Percentiles rank a stretch among this genome's conserved stretches.
Evolutionary conservation across 768 basidiomycete genomes (phyloP).

Genomic region (Russula vinacea): DNA sequence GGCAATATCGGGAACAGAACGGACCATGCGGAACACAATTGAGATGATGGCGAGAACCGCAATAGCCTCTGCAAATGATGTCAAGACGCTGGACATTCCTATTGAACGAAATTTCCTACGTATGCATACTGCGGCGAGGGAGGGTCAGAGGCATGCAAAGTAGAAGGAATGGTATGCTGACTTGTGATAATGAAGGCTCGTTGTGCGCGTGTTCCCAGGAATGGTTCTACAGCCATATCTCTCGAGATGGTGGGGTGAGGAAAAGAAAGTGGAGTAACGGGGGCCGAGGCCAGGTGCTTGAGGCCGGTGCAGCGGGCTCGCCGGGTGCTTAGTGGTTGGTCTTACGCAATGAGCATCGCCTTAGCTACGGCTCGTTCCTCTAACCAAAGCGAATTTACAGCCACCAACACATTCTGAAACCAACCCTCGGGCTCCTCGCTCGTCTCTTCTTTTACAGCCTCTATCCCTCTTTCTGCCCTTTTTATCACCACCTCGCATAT

Average conservation of each 20-base stretch:
- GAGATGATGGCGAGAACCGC: conserved; percentile 73
- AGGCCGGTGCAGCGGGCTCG: no score
- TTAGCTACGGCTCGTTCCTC: conserved; percentile 57
- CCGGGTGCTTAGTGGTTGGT: no score
- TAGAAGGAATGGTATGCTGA: conserved; percentile 34
- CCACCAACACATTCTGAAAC: conserved; percentile 30
- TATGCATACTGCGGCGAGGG: not conserved
- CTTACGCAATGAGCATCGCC: conserved; percentile 38
- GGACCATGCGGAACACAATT: conserved; percentile 62
- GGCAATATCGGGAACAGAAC: conserved; percentile 30
- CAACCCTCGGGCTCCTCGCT: conserved; percentile 1
- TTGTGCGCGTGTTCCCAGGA: conserved; percentile 72
- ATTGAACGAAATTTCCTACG: conserved; percentile 4
- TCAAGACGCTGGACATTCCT: not conserved
- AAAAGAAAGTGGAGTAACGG: no score
- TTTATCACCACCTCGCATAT: conserved; percentile 44
- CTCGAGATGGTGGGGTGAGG: not conserved
- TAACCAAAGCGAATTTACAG: conserved; percentile 53
- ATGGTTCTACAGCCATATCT: conserved; percentile 65
- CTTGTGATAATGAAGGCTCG: conserved; percentile 67
- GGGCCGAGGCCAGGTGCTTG: no score
- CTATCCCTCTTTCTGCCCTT: conserved; percentile 51
- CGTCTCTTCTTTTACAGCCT: conserved; percentile 38
- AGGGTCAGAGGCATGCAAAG: not conserved
- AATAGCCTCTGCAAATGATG: conserved; percentile 56